A percentile compares a stretch with the other conserved stretches of the same genome.
phyloP scores from a whole-genome alignment of 768 basidiomycete species.

The Steccherinum ochraceum region DNA sequence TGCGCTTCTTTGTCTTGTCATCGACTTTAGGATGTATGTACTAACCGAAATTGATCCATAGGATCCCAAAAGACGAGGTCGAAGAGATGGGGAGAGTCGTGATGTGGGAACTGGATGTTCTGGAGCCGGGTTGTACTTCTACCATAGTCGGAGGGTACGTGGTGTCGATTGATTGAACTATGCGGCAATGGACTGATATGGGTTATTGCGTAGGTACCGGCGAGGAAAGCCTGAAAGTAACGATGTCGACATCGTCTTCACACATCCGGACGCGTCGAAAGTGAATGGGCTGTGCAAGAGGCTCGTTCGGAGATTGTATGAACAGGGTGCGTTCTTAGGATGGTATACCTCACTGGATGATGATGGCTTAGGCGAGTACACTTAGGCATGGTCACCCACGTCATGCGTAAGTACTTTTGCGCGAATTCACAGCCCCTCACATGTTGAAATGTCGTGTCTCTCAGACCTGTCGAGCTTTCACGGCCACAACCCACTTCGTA shows the following conservation, averaged over 20 bases:
- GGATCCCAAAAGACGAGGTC: conserved; percentile 72
- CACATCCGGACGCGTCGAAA: conserved; percentile 50
- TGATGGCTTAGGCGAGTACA: neutral
- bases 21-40: neutral
- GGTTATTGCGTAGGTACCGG: conserved; percentile 63
- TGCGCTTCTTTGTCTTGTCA: conserved; percentile 17
- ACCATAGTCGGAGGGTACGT: conserved; percentile 80
- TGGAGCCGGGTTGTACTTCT: conserved; percentile 63
- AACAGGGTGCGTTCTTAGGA: conserved; percentile 39
- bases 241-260: conserved; percentile 88
- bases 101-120: conserved; percentile 52
- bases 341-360: neutral
- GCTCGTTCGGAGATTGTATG: conserved; percentile 51
- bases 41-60: conserved; percentile 16
- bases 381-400: conserved; percentile 68
- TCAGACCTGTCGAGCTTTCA: conserved; percentile 60
- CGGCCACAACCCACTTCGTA: conserved; percentile 44
- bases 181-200: neutral
- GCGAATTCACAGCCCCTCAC: neutral
- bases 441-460: neutral
- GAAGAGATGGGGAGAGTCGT: conserved; percentile 69
- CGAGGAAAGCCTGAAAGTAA: conserved; percentile 77
- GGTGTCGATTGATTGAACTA: too few species aligned
- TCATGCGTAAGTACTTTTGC: conserved; percentile 67
- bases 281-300: conserved; percentile 59